Conservation (phyloP, 2,329 filamentous ascomycete genomes). For the Hymenoscyphus albidus region DNA sequence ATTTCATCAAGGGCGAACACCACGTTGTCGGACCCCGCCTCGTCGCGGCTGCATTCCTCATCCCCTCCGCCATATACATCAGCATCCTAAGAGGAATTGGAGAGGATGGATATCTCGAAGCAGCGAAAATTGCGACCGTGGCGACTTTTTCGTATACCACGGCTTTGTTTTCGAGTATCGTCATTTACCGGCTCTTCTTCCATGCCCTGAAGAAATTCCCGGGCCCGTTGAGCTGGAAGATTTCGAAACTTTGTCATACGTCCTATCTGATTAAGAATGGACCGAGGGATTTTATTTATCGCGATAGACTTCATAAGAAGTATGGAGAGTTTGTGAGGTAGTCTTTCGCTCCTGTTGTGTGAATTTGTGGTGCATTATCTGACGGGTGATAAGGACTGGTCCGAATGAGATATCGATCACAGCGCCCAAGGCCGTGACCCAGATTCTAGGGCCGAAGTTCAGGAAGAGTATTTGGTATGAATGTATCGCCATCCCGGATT, state of each 20-base stretch:
- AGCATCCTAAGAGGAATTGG: background rate
- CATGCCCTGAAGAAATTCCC: slow-evolving; percentile 32
- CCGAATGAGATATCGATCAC: slow-evolving; percentile 23
- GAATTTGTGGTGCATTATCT: background rate
- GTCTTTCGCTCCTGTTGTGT: background rate
- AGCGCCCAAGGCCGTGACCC: slow-evolving; percentile 21
- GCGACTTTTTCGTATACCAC: slow-evolving; percentile 11
- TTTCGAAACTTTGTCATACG: slow-evolving; percentile 25
- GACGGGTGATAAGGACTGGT: slow-evolving; percentile 12
- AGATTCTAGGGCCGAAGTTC: slow-evolving; percentile 21
- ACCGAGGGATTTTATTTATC: slow-evolving; percentile 9
- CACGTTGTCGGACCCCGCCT: slow-evolving; percentile 14
- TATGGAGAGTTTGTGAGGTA: slow-evolving; percentile 29
- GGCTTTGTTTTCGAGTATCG: slow-evolving; percentile 44
- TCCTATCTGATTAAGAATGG: slow-evolving; percentile 11
- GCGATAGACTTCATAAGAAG: slow-evolving; percentile 16
- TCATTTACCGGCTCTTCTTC: slow-evolving; percentile 52
- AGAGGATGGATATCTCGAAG: slow-evolving; percentile 1
- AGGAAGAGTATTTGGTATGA: slow-evolving; percentile 28
- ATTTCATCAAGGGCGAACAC: slow-evolving; percentile 29
- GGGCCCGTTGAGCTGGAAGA: slow-evolving; percentile 24
- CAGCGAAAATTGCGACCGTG: slow-evolving; percentile 9
- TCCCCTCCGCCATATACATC: slow-evolving; percentile 2
- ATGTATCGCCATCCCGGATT: slow-evolving; percentile 6
- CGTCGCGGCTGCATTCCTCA: slow-evolving; percentile 6